Base-by-base conservation (phyloP, 2,329 filamentous ascomycete species). In the Aspergillus eucalypticola region DNA sequence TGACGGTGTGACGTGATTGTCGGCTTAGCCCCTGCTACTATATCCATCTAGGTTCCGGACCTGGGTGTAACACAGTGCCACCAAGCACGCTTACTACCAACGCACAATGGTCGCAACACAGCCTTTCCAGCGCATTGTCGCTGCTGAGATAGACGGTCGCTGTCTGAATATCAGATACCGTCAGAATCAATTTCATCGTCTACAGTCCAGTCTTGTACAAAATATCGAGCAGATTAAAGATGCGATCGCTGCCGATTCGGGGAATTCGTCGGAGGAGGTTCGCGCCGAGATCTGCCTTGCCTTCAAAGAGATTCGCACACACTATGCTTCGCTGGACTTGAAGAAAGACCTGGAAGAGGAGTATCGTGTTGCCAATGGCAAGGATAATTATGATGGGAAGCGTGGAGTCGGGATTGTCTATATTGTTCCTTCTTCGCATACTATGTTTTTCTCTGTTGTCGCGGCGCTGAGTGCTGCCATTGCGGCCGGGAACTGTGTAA, bases 401-500 rank as follows among this genome's bases (percentile, higher is more conserved):
- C 44, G 58, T 3, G 66, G 67, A 1, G 58, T 58, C 2, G 72
- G 72, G 0, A 71, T 74, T 39, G 69, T 81, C 1, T 82, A 82
- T 48, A 81, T 86, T 53, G 76, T 81, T 52, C 81, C 83, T 1
- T 71, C 74, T 8, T 70, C 61, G 6, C 79, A 85, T 67, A 84
- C 79, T 0, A 69, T 80, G 8, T 79, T 85, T 60, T 84, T 79
- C 62, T 82, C 78, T 0, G 65, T 77, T 1, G 64, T 83, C 17
- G 72, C 71, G 3, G 77, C 81, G 0, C 54, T 84, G 41, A 76
- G 75, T 35, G 77, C 81, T 4, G 81, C 82, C 7, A 64, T 85
- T 29, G 77, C 79, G 1, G 80, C 81, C 11, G 83, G 83, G 0
- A 84, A 83, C 59, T 84, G 81, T 64, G 74, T 83, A 3, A 73